These are phyloP conservation scores for Claviceps citrina DNA, from an alignment of 2,329 filamentous ascomycete species.

Conservation along the genomic window DNA sequence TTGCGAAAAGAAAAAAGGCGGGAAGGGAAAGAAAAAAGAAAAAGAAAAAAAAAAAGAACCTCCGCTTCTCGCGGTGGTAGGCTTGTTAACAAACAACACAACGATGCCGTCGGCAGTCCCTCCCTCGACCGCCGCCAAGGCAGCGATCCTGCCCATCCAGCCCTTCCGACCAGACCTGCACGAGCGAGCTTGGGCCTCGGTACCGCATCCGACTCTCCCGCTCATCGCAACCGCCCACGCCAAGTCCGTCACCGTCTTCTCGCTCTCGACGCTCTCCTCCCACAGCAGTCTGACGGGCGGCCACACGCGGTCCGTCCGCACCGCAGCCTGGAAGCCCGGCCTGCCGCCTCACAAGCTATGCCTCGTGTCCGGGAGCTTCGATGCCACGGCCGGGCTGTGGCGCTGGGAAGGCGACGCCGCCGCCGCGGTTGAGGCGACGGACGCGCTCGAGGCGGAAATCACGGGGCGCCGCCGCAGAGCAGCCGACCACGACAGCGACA, in stretches of 20 bases:
- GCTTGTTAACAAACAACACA: constrained; percentile 8
- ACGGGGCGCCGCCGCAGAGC: constrained; percentile 8
- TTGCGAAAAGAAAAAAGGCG: background rate
- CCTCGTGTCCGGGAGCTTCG: constrained; percentile 84
- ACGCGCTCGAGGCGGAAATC: constrained; percentile 29
- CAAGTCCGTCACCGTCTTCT: constrained; percentile 81
- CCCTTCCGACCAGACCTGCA: constrained; percentile 41
- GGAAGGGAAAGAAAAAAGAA: background rate
- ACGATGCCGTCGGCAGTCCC: constrained; percentile 2
- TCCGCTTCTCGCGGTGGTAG: background rate
- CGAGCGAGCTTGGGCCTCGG: constrained; percentile 70
- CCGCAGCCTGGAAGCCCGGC: constrained; percentile 73
- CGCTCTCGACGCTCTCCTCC: constrained; percentile 61
- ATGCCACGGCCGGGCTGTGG: constrained; percentile 80
- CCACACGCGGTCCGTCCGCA: constrained; percentile 79
- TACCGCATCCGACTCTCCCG: constrained; percentile 74
- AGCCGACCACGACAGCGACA: constrained; percentile 2
- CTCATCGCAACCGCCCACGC: constrained; percentile 79
- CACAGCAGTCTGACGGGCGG: constrained; percentile 72
- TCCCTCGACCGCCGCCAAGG: background rate
- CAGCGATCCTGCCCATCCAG: constrained; percentile 23
- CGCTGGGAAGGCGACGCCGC: constrained; percentile 40
- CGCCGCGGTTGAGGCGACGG: too few relatives aligned
- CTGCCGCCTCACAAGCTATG: constrained; percentile 48
- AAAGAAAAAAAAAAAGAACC: background rate